Evolutionary conservation across 768 basidiomycete species (phyloP).

Genomic region (Trametes elegans): DNA sequence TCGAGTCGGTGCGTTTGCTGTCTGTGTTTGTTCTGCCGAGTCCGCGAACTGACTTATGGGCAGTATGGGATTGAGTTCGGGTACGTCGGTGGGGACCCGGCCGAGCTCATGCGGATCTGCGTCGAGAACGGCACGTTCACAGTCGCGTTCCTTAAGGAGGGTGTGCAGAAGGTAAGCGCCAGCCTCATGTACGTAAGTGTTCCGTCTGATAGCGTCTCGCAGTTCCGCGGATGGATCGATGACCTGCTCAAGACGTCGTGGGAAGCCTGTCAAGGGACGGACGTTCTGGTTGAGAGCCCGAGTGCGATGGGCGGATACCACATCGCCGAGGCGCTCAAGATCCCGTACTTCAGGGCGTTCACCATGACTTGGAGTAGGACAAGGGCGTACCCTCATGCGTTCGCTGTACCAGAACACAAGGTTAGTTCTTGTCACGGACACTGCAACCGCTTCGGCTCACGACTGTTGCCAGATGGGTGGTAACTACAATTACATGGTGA

Average conservation of each 20-base stretch:
- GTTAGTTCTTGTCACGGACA: slow-evolving; percentile 35
- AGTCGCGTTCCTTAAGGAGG: slow-evolving; percentile 91
- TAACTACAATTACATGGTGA: slow-evolving; percentile 96
- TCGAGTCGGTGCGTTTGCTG: slow-evolving; percentile 71
- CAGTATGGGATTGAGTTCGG: slow-evolving; percentile 97
- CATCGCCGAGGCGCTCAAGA: slow-evolving; percentile 90
- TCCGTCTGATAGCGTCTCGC: background rate
- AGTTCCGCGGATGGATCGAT: slow-evolving; percentile 98
- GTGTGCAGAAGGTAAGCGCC: slow-evolving; percentile 67
- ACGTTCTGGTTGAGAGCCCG: slow-evolving; percentile 92
- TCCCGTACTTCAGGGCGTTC: slow-evolving; percentile 94
- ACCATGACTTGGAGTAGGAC: slow-evolving; percentile 99
- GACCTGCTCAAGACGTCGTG: slow-evolving; percentile 93
- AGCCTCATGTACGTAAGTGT: background rate
- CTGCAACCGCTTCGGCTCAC: background rate
- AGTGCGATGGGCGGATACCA: slow-evolving; percentile 98
- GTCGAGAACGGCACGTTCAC: slow-evolving; percentile 99
- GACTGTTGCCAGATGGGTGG: slow-evolving; percentile 77
- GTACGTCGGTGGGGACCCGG: slow-evolving; percentile 94
- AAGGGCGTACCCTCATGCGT: slow-evolving; percentile 94
- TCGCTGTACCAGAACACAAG: slow-evolving; percentile 96
- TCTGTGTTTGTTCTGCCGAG: background rate
- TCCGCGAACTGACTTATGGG: background rate
- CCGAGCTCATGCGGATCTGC: slow-evolving; percentile 96
- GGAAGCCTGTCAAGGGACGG: slow-evolving; percentile 94